Evolutionary conservation across 1,139 yeast species (phyloP).

Genomic region (Hansenula lynferdii): DNA sequence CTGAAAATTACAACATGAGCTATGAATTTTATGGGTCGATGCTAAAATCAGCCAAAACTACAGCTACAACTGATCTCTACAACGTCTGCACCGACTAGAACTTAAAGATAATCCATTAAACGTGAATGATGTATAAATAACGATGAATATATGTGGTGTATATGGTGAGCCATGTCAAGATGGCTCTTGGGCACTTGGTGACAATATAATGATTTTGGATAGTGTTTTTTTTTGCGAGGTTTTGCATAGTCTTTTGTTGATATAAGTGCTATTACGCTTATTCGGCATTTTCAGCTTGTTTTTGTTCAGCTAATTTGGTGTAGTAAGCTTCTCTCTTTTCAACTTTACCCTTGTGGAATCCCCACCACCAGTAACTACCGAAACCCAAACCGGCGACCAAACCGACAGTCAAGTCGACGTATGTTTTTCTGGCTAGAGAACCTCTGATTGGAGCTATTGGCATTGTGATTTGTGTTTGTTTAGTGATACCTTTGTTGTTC

Average conservation of each 20-base stretch:
- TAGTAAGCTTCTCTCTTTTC: slow-evolving; percentile 83
- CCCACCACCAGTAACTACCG: slow-evolving; percentile 70
- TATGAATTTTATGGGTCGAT: too few species aligned
- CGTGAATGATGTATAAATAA: slow-evolving; percentile 1
- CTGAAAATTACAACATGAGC: too few species aligned
- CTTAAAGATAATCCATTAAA: background rate
- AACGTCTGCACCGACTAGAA: too few species aligned
- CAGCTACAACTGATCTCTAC: too few species aligned
- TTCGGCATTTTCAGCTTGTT: slow-evolving; percentile 65
- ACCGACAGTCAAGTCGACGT: slow-evolving; percentile 76
- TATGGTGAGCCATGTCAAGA: too few species aligned
- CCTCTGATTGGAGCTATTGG: slow-evolving; percentile 92
- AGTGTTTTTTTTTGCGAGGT: too few species aligned
- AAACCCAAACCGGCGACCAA: slow-evolving; percentile 44
- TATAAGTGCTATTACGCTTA: too few species aligned
- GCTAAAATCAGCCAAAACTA: too few species aligned
- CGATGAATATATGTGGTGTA: slow-evolving; percentile 1
- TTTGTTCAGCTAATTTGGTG: slow-evolving; percentile 65
- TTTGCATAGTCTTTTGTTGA: too few species aligned
- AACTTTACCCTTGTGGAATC: slow-evolving; percentile 67
- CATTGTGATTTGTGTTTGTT: slow-evolving; percentile 33
- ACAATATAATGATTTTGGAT: too few species aligned
- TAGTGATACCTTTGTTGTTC: too few species aligned
- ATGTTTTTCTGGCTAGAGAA: slow-evolving; percentile 73
- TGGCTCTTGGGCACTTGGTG: too few species aligned